Percentiles rank a stretch among this genome's conserved stretches.
phyloP scores from a whole-genome alignment of 371 early-diverging fungal species.

The Dichotomocladium elegans region DNA sequence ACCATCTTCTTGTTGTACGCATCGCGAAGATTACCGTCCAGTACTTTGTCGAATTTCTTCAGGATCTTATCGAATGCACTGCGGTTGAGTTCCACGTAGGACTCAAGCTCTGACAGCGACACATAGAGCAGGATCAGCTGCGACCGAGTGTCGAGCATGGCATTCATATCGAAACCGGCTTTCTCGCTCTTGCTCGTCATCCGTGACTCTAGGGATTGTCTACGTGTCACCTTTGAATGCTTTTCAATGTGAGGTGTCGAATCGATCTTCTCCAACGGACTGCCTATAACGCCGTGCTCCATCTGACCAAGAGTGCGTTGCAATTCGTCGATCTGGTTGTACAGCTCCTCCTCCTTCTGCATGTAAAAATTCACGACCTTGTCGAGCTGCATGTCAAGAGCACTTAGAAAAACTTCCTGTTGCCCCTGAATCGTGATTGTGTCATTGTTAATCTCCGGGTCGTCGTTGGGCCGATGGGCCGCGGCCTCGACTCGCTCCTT shows the following conservation, averaged over 20 bases:
- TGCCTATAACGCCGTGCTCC: neutral
- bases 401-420: slow-evolving; percentile 48
- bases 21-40: slow-evolving; percentile 43
- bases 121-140: slow-evolving; percentile 66
- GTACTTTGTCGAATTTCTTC: slow-evolving; percentile 96
- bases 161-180: slow-evolving; percentile 24
- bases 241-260: slow-evolving; percentile 9
- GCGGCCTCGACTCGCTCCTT: slow-evolving; percentile 70
- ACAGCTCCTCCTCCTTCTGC: slow-evolving; percentile 76
- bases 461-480: slow-evolving; percentile 9
- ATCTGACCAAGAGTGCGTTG: slow-evolving; percentile 11
- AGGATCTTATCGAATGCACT: slow-evolving; percentile 95
- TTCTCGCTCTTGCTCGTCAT: slow-evolving; percentile 15
- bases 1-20: slow-evolving; percentile 62
- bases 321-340: slow-evolving; percentile 23
- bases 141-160: slow-evolving; percentile 19
- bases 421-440: neutral
- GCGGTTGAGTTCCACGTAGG: slow-evolving; percentile 87
- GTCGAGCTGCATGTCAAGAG: slow-evolving; percentile 76
- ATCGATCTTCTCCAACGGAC: slow-evolving; percentile 14
- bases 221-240: slow-evolving; percentile 14
- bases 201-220: slow-evolving; percentile 11
- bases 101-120: slow-evolving; percentile 77
- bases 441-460: slow-evolving; percentile 12
- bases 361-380: slow-evolving; percentile 79